phyloP scores from a whole-genome alignment of 805 yeast genomes.

The Cephaloascus fragrans region DNA sequence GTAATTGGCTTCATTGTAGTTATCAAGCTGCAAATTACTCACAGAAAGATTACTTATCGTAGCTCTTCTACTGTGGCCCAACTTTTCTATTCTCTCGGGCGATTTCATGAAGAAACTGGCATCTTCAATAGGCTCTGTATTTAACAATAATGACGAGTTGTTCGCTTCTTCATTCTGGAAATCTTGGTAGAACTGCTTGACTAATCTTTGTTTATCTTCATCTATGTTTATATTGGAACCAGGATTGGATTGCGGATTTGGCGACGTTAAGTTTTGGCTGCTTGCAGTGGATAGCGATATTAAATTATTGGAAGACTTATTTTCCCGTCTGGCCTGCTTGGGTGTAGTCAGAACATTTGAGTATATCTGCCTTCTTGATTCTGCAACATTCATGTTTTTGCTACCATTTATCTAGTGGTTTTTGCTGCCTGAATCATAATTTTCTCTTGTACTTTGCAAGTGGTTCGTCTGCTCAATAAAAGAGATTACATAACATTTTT shows the following conservation, averaged over 20 bases:
- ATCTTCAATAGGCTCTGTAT: not conserved
- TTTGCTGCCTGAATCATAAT: no score
- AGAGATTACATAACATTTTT: no score
- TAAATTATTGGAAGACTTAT: no score
- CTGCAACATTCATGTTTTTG: not conserved
- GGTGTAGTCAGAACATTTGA: no score
- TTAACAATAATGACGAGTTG: not conserved
- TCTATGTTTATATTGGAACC: no score
- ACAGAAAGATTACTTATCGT: not conserved
- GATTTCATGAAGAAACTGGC: not conserved
- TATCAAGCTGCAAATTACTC: not conserved
- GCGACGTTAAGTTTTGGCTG: no score
- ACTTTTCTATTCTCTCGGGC: not conserved
- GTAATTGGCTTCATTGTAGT: not conserved
- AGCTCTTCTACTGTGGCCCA: not conserved
- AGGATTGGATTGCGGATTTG: no score
- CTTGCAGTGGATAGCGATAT: no score
- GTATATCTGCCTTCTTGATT: not conserved
- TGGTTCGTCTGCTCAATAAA: no score
- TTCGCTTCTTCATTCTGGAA: not conserved
- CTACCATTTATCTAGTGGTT: no score
- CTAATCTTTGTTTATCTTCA: not conserved
- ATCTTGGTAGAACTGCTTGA: conserved; percentile 1
- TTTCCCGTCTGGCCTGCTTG: no score
- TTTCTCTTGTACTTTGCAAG: no score